These are phyloP conservation scores for Fusarium coicis DNA, from an alignment of 2,329 filamentous ascomycete genomes.

Conservation along the genomic window DNA sequence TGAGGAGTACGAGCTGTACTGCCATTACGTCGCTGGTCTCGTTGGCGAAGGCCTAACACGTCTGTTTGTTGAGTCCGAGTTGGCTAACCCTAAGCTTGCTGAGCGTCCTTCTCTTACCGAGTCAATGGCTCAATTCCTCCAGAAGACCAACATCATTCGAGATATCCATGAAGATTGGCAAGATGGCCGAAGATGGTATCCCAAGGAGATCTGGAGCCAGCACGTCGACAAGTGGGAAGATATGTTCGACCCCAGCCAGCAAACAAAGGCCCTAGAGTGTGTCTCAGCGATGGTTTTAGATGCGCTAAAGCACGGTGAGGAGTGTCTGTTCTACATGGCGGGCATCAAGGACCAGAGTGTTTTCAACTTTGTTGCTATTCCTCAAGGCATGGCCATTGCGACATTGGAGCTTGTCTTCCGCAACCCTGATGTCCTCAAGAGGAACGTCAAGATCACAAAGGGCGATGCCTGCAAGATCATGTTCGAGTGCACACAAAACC, in stretches of 20 bases:
- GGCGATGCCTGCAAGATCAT: conserved; percentile 92
- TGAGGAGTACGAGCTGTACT: conserved; percentile 94
- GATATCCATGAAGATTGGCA: conserved; percentile 91
- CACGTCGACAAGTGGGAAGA: conserved; percentile 91
- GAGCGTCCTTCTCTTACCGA: conserved; percentile 84
- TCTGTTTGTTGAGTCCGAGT: conserved; percentile 86
- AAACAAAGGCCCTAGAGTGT: conserved; percentile 82
- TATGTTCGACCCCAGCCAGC: conserved; percentile 84
- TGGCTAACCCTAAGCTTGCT: conserved; percentile 86
- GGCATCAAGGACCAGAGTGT: conserved; percentile 95
- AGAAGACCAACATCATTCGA: conserved; percentile 99
- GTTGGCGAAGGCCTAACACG: conserved; percentile 93
- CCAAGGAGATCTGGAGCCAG: conserved; percentile 96
- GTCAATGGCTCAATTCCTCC: conserved; percentile 96
- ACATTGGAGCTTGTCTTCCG: conserved; percentile 92
- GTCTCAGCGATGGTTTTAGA: conserved; percentile 95
- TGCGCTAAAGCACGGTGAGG: conserved; percentile 85
- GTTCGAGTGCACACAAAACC: conserved; percentile 91
- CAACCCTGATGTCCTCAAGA: conserved; percentile 86
- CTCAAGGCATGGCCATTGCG: conserved; percentile 96
- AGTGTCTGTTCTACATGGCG: conserved; percentile 98
- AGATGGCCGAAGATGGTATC: conserved; percentile 92
- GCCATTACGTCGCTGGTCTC: conserved; percentile 98
- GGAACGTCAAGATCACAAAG: conserved; percentile 96
- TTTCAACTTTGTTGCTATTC: conserved; percentile 99